phyloP scores from a whole-genome alignment of 257 asterid species.

The Perilla frutescens region DNA sequence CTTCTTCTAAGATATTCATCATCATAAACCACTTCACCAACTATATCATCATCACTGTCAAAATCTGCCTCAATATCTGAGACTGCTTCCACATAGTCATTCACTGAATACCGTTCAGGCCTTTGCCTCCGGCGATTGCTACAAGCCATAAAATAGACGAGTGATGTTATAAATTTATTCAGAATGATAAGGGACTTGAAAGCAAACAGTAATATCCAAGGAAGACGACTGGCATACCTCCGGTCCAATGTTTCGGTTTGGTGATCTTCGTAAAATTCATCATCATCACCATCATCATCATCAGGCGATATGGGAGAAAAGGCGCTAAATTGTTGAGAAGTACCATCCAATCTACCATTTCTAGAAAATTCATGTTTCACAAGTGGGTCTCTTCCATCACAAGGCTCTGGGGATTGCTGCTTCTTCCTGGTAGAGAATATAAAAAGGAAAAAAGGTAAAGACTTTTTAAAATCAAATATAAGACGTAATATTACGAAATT shows the following conservation, averaged over 20 bases:
- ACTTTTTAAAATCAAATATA: background rate
- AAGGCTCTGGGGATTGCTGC: conserved; percentile 68
- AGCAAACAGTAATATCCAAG: background rate
- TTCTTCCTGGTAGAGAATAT: conserved; percentile 60
- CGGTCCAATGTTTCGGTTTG: conserved; percentile 65
- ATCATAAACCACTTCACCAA: conserved; percentile 94
- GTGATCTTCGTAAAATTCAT: conserved; percentile 62
- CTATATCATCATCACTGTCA: conserved; percentile 95
- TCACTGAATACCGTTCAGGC: conserved; percentile 82
- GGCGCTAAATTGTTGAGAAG: conserved; percentile 61
- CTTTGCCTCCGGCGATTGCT: conserved; percentile 91
- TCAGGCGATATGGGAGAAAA: conserved; percentile 63
- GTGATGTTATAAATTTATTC: conserved; percentile 3
- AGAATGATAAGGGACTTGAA: conserved; percentile 11
- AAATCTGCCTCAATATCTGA: conserved; percentile 83
- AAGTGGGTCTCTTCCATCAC: conserved; percentile 58
- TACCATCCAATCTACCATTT: conserved; percentile 71
- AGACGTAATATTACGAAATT: conserved; percentile 19
- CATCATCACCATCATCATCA: conserved; percentile 33
- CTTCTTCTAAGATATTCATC: conserved; percentile 79
- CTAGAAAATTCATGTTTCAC: conserved; percentile 57
- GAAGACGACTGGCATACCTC: conserved; percentile 50
- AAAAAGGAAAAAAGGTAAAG: conserved; percentile 13
- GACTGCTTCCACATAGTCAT: conserved; percentile 73
- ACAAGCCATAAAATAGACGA: conserved; percentile 33